A percentile compares a stretch with the other conserved stretches of the same genome.
phyloP scores from a whole-genome alignment of 2,329 filamentous ascomycete genomes.

The Cytospora paraplurivora region DNA sequence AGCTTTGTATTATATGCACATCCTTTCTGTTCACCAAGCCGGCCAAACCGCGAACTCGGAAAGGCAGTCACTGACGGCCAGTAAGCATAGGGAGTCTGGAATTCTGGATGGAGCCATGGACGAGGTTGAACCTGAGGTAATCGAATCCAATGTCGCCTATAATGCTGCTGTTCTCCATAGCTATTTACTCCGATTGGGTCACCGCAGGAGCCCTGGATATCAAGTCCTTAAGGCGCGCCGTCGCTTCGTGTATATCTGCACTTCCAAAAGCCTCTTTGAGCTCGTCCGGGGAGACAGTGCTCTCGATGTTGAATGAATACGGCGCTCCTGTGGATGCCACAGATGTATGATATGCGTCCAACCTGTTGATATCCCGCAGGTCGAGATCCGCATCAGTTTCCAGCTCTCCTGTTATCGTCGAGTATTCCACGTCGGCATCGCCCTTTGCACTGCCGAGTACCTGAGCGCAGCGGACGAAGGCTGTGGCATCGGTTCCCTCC shows the following conservation, averaged over 20 bases:
- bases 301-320: neutral
- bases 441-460: conserved; percentile 10
- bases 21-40: neutral
- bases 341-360: conserved; percentile 18
- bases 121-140: neutral
- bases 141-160: neutral
- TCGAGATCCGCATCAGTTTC: conserved; percentile 23
- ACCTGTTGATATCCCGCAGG: conserved; percentile 10
- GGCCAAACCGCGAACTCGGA: neutral
- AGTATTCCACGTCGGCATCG: conserved; percentile 5
- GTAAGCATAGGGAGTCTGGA: neutral
- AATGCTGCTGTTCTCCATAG: neutral
- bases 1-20: neutral
- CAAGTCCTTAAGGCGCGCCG: neutral
- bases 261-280: neutral
- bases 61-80: neutral
- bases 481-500: neutral
- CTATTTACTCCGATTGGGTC: neutral
- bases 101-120: neutral
- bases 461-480: conserved; percentile 24
- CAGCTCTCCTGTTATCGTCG: conserved; percentile 11
- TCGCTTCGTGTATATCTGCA: conserved; percentile 2
- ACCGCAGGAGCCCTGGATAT: neutral
- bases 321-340: neutral
- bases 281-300: neutral